Evolutionary conservation across 345 rosid species (phyloP).

Genomic region (Salix brachista): DNA sequence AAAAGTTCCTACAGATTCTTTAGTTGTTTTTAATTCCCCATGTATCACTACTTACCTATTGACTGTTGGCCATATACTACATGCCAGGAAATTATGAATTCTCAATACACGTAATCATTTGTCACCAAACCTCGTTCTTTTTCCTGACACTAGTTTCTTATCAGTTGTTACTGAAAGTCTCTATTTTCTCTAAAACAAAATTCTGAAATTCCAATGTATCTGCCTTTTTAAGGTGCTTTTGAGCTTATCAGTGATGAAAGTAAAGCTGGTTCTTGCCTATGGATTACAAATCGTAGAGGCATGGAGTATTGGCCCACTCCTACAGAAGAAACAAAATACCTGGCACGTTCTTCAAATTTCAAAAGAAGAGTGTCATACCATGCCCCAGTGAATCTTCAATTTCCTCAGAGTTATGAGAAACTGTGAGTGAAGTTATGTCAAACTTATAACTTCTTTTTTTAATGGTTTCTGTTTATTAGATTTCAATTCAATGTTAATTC

Average conservation of each 20-base stretch:
- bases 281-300: slow-evolving; percentile 88
- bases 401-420: slow-evolving; percentile 79
- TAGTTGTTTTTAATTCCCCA: too few species aligned
- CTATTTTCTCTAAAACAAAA: neutral
- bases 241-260: slow-evolving; percentile 78
- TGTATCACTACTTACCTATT: too few species aligned
- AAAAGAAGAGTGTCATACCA: slow-evolving; percentile 32
- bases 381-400: slow-evolving; percentile 40
- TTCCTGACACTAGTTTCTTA: neutral
- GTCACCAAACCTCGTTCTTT: neutral
- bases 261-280: slow-evolving; percentile 84
- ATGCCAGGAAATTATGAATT: too few species aligned
- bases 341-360: slow-evolving; percentile 41
- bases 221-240: slow-evolving; percentile 55
- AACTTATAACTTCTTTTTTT: neutral
- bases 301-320: slow-evolving; percentile 92
- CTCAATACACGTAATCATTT: neutral
- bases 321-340: slow-evolving; percentile 62
- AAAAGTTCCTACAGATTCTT: neutral
- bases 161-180: neutral
- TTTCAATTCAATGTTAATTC: neutral
- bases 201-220: slow-evolving; percentile 6
- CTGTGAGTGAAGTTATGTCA: slow-evolving; percentile 47
- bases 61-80: too few species aligned
- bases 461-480: neutral